phyloP scores from a whole-genome alignment of 768 basidiomycete genomes.

The Mycena rosella region DNA sequence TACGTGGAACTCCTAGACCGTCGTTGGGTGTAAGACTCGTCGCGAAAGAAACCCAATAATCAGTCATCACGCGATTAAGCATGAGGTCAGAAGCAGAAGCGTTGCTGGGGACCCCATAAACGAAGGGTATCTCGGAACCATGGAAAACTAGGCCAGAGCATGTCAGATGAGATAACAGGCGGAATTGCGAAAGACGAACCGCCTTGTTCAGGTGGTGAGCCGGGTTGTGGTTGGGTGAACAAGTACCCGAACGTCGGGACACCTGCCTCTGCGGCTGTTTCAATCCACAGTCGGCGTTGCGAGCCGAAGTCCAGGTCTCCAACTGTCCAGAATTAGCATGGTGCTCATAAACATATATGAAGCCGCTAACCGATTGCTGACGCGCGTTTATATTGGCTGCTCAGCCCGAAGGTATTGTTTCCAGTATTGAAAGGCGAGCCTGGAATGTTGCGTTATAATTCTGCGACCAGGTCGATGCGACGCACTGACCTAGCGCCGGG shows the following conservation, averaged over 20 bases:
- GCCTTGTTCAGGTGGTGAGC: constrained; percentile 41
- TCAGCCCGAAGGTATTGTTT: no score
- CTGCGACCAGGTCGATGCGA: no score
- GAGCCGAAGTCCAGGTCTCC: constrained; percentile 39
- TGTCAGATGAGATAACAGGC: constrained; percentile 12
- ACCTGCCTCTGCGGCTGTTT: constrained; percentile 47
- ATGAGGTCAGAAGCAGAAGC: constrained; percentile 24
- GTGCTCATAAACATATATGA: no score
- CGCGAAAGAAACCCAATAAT: no score
- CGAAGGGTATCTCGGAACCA: no score
- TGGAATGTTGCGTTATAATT: constrained; percentile 52
- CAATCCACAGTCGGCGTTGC: constrained; percentile 49
- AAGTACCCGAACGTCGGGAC: constrained; percentile 51
- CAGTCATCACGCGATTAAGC: no score
- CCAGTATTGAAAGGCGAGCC: no score
- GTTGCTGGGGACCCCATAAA: constrained; percentile 42
- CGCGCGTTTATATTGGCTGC: no score
- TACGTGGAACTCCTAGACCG: constrained; percentile 52
- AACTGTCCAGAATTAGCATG: constrained; percentile 30
- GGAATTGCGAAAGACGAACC: constrained; percentile 41
- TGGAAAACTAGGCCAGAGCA: constrained; percentile 38
- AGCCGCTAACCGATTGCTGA: constrained; percentile 34
- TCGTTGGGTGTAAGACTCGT: no score
- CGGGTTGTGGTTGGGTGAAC: constrained; percentile 42
- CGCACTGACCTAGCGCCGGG: constrained; percentile 44